Evolutionary conservation across 805 yeast species (phyloP), one percentile per base, ranked within the genome.

Genomic region (Candida jianshihensis): DNA sequence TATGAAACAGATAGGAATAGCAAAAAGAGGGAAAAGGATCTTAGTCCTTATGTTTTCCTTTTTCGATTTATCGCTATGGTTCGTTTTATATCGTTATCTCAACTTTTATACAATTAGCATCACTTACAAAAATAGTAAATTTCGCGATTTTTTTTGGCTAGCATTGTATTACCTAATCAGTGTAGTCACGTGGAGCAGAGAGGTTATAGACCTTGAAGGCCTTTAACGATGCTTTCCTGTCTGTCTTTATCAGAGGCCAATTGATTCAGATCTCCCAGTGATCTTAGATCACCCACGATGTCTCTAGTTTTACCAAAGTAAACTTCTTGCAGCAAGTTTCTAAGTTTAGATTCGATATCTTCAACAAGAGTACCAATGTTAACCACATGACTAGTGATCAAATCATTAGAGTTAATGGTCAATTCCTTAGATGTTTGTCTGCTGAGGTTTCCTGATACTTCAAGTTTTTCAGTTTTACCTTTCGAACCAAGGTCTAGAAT

Each of bases 271-370:
- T 47, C 45, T 3, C 39, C 38, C 20, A 52, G 34, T 12, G 64
- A 71, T 55, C 87, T 71, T 27, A 80, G 62, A 46, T 81, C 88
- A 19, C 83, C 80, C 31, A 89, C 68, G 34, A 92, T 81, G 54
- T 90, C 96, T 53, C 85, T 78, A 15, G 96, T 85, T 65, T 90
- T 90, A 50, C 95, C 97, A 55, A 90, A 90, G 58, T 90, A 90
- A 19, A 90, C 97, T 44, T 87, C 95, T 58, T 90, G 95, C 44
- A 90, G 68, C 66, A 84, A 66, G 49, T 84, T 85, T 60, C 98
- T 75, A 64, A 90, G 66, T 56, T 82, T 86, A 42, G 81, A 78
- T 63, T 90, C 98, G 30, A 85, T 71, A 42, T 86, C 95, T 60
- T 90, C 98, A 12, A 92, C 73, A 43, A 88, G 58, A 3, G 82